phyloP scores from a whole-genome alignment of 306 rosid genomes.

The Dicorynia guianensis region DNA sequence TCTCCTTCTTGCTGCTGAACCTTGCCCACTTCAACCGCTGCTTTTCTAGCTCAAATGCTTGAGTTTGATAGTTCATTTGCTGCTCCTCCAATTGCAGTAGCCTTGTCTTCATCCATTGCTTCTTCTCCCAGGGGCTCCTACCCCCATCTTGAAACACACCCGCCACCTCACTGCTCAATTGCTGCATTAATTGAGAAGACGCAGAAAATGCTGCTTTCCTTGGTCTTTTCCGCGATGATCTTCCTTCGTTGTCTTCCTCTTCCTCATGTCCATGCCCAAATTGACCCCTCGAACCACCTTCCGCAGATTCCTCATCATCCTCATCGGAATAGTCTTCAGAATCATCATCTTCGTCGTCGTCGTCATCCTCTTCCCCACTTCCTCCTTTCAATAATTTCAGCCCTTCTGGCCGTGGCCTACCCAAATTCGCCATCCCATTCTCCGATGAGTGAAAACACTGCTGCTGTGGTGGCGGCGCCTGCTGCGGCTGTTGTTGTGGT shows the following conservation, averaged over 20 bases:
- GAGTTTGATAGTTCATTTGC: constrained; percentile 49
- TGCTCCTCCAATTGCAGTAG: constrained; percentile 71
- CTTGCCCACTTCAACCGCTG: constrained; percentile 81
- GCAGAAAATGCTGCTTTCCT: constrained; percentile 47
- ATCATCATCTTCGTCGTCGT: constrained; percentile 61
- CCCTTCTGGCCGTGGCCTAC: constrained; percentile 42
- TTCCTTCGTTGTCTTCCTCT: constrained; percentile 63
- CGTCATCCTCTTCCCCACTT: constrained; percentile 61
- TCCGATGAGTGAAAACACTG: constrained; percentile 67
- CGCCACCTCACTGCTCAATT: constrained; percentile 55
- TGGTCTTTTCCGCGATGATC: constrained; percentile 47
- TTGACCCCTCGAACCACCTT: constrained; percentile 53
- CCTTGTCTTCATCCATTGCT: constrained; percentile 79
- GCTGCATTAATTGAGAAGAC: constrained; percentile 49
- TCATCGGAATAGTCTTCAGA: constrained; percentile 66
- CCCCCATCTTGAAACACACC: constrained; percentile 70
- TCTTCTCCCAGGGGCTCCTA: constrained; percentile 72
- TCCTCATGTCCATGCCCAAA: constrained; percentile 53
- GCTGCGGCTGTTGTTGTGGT: constrained; percentile 32
- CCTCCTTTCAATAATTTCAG: constrained; percentile 53
- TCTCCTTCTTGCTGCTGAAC: constrained; percentile 85
- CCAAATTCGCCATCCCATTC: constrained; percentile 42
- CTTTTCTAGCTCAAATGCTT: constrained; percentile 80
- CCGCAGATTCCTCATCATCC: constrained; percentile 64
- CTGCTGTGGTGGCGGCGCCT: constrained; percentile 43